These are phyloP conservation scores for Aspergillus ruber DNA, from an alignment of 2,329 filamentous ascomycete genomes.

Conservation along the genomic window DNA sequence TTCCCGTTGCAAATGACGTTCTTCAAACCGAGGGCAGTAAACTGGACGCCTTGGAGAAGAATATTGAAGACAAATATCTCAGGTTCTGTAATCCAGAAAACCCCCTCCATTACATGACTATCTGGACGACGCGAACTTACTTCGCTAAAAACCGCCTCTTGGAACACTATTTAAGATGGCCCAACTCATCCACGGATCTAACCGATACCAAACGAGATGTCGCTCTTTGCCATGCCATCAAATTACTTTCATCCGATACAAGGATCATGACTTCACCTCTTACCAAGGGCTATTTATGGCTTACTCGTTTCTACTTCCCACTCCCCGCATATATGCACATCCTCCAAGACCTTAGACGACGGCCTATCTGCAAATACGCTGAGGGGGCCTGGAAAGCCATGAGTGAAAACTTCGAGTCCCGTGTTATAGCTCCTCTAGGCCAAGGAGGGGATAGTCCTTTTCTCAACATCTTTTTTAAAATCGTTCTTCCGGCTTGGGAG, in stretches of 20 bases:
- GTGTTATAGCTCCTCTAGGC: slow-evolving; percentile 12
- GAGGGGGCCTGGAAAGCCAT: slow-evolving; percentile 39
- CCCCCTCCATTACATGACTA: slow-evolving; percentile 43
- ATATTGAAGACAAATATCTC: slow-evolving; percentile 45
- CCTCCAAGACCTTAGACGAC: slow-evolving; percentile 35
- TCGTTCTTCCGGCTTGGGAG: slow-evolving; percentile 40
- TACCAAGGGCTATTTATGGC: slow-evolving; percentile 39
- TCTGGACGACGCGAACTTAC: slow-evolving; percentile 39
- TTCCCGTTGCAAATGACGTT: slow-evolving; percentile 28
- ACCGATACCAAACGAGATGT: slow-evolving; percentile 25
- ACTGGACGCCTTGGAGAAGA: slow-evolving; percentile 33
- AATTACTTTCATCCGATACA: slow-evolving; percentile 44
- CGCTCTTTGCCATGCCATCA: slow-evolving; percentile 24
- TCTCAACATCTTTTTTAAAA: slow-evolving; percentile 27
- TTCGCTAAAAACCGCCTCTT: slow-evolving; percentile 48
- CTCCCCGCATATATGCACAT: slow-evolving; percentile 46
- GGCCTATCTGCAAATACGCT: slow-evolving; percentile 30
- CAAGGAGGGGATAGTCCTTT: slow-evolving; percentile 12
- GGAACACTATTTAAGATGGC: slow-evolving; percentile 38
- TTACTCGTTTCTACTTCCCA: slow-evolving; percentile 41
- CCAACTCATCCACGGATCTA: slow-evolving; percentile 8
- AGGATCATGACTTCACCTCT: slow-evolving; percentile 38
- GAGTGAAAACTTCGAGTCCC: slow-evolving; percentile 40
- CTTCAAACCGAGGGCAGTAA: slow-evolving; percentile 20
- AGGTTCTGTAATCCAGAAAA: slow-evolving; percentile 34